Base-by-base conservation (phyloP, 2,329 filamentous ascomycete species). In the Claviceps fusiformis region DNA sequence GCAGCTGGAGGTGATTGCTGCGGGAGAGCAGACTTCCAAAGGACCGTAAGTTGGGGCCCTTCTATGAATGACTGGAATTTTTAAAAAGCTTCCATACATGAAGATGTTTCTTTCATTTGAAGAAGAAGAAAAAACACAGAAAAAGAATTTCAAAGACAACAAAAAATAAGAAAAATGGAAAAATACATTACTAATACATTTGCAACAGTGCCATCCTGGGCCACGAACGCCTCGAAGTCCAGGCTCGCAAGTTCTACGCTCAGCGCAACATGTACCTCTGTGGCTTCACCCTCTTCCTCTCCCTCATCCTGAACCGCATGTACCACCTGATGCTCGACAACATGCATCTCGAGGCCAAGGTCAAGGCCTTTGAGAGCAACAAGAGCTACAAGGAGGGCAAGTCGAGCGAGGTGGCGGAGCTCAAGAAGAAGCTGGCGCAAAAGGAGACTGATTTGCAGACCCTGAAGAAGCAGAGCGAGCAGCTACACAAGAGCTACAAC, bases 221-320 rank as follows among this genome's bases (percentile, higher is more conserved):
- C 60, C 86, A 89, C 68, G 93, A 97, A 70, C 92, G 93, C 61
- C 90, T 95, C 81, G 93, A 98, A 75, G 92, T 97, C 53, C 93
- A 98, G 74, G 92, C 93, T 61, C 90, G 93, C 80, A 98, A 98
- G 76, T 98, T 98, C 80, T 98, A 98, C 81, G 95, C 91, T 59
- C 92, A 98, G 78, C 91, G 93, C 73, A 98, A 98, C 83, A 98
- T 98, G 93, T 98, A 98, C 76, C 90, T 98, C 59, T 97, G 93
- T 73, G 93, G 93, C 64, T 98, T 98, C 79, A 98, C 93, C 5
- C 86, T 98, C 60, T 97, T 98, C 83, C 86, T 98, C 59, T 97
- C 92, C 54, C 80, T 98, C 61, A 98, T 98, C 73, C 88, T 95
- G 69, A 97, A 98, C 84, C 92, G 93, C 68, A 98, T 93, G 68